Conservation (phyloP, 139 green algal species). For the Micromonas commoda region DNA sequence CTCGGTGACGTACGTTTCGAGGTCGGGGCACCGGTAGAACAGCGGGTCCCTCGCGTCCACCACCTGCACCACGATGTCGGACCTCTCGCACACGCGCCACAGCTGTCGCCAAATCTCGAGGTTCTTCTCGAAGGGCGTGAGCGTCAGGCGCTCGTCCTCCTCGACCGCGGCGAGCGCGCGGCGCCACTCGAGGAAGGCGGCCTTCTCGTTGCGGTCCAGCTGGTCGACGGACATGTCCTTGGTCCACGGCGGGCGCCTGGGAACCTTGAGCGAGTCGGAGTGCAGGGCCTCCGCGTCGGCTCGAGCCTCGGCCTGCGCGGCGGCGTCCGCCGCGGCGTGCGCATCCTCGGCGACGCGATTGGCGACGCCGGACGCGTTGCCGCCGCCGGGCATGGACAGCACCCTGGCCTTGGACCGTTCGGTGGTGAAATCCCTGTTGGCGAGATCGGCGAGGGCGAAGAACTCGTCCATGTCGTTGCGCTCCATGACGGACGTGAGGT, state of each 20-base stretch:
- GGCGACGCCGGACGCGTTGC: constrained; percentile 24
- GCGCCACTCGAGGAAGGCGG: constrained; percentile 83
- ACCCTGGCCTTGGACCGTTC: constrained; percentile 61
- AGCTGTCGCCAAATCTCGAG: constrained; percentile 98
- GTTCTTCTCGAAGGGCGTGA: constrained; percentile 99
- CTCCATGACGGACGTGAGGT: constrained; percentile 78
- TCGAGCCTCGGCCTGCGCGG: background rate
- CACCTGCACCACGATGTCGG: constrained; percentile 83
- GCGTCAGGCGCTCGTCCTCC: constrained; percentile 72
- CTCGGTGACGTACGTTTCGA: constrained; percentile 56
- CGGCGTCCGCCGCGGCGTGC: background rate
- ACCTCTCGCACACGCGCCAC: constrained; percentile 93
- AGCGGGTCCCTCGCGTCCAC: constrained; percentile 91
- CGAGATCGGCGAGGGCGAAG: constrained; percentile 82
- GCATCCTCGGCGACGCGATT: background rate
- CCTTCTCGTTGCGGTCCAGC: constrained; percentile 67
- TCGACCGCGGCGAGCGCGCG: constrained; percentile 72
- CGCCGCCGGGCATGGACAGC: constrained; percentile 37
- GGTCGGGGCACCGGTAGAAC: constrained; percentile 64
- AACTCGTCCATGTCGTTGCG: constrained; percentile 86
- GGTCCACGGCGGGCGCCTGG: constrained; percentile 73
- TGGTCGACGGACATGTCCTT: constrained; percentile 59
- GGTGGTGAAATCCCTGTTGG: constrained; percentile 78
- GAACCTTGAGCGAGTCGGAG: constrained; percentile 43
- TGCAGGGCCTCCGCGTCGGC: constrained; percentile 25